Evolutionary conservation across 306 rosid genomes (phyloP), one percentile per base, ranked within the genome.

Genomic region (Fagus sylvatica): DNA sequence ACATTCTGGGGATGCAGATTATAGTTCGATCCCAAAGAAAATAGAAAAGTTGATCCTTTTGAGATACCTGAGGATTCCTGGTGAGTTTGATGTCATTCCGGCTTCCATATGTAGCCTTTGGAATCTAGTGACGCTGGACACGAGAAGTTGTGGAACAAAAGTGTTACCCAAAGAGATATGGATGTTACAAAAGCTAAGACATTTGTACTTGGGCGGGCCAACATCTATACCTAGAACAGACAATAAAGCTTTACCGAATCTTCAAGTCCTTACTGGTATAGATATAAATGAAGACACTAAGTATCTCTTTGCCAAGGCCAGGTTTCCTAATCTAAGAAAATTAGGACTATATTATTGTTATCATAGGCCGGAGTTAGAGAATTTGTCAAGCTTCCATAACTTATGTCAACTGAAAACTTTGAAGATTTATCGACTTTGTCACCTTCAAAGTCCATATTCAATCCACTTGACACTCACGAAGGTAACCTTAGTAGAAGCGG

Each of bases 311-410:
- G 19, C 62, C 36, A 61, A 64, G 19, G 80, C 17, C 40, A 36
- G 4, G 6, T 70, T 76, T 40, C 80, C 80, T 4, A 74, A 49
- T 16, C 16, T 79, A 53, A 79, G 51, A 62, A 72, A 72, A 16
- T 15, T 79, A 19, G 78, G 71, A 15, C 53, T 79, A 32, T 7
- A 17, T 62, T 40, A 1, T n/a, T n/a, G n/a, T 49, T 28, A 41
- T 22, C 28, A 0, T 3, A 6, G 2, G 51, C 2, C 69, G n/a
- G 34, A 30, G 15, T n/a, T 60, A 78, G 74, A 67, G 53, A 4
- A 69, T 2, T 33, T 74, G 28, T 8, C 51, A 28, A 48, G 22
- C 30, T 2, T 81, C 13, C 2, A 1, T 5, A 30, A 53, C 2
- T 30, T 75, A 1, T 60, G n/a, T 8, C 46, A 13, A 34, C 32